Conservation (phyloP, 306 rosid species). For the Spatholobus suberectus region DNA sequence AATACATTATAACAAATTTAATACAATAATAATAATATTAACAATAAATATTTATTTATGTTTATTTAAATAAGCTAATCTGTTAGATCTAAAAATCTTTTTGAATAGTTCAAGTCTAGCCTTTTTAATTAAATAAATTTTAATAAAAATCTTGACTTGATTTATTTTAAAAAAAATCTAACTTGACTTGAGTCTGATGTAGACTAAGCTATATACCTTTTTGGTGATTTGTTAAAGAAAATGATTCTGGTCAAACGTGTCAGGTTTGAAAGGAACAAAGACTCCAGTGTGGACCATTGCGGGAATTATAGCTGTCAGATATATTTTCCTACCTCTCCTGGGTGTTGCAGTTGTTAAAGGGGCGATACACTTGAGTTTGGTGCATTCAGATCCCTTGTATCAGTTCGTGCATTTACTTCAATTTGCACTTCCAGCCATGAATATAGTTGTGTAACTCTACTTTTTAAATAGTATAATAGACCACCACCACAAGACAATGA, state of each 20-base stretch:
- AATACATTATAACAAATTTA: no score
- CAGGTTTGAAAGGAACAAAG: slow-evolving; percentile 72
- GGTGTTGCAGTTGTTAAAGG: slow-evolving; percentile 70
- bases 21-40: no score
- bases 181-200: no score
- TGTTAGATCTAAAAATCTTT: no score
- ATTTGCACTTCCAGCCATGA: slow-evolving; percentile 89
- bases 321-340: slow-evolving; percentile 62
- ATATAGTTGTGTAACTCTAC: slow-evolving; percentile 59
- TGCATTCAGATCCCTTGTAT: slow-evolving; percentile 69
- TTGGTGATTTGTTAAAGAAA: neutral
- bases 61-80: no score
- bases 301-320: slow-evolving; percentile 69
- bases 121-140: no score
- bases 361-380: slow-evolving; percentile 65
- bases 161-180: no score
- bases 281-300: slow-evolving; percentile 48
- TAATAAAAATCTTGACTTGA: no score
- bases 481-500: neutral
- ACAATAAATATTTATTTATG: no score
- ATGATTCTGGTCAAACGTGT: neutral
- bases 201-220: no score
- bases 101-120: no score
- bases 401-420: slow-evolving; percentile 83
- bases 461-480: neutral